A percentile compares a stretch with the other conserved stretches of the same genome.
phyloP scores from a whole-genome alignment of 140 eudicot species.

The Flaveria floridana region DNA sequence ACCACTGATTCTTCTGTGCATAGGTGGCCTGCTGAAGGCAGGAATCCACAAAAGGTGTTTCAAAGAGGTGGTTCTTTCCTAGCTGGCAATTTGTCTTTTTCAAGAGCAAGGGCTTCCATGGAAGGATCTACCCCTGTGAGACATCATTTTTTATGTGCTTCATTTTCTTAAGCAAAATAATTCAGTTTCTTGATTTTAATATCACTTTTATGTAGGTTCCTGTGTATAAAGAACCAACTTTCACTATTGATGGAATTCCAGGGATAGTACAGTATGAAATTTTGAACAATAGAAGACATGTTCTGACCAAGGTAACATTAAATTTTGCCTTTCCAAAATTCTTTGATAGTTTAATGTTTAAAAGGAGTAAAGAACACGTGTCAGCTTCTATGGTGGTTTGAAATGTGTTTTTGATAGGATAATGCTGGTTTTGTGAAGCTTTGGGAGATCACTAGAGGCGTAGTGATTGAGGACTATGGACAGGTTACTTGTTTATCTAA shows the following conservation, averaged over 20 bases:
- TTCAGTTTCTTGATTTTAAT: constrained; percentile 4
- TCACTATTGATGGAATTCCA: constrained; percentile 73
- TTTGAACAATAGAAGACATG: constrained; percentile 83
- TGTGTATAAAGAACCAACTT: constrained; percentile 72
- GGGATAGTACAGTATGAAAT: constrained; percentile 93
- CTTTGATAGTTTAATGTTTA: neutral
- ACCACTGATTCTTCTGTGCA: constrained; percentile 92
- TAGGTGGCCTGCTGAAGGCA: constrained; percentile 91
- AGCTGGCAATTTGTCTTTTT: constrained; percentile 97
- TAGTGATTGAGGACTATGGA: constrained; percentile 76
- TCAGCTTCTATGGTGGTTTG: neutral
- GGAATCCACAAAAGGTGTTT: constrained; percentile 72
- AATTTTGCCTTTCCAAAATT: neutral
- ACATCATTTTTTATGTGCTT: neutral
- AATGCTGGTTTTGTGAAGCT: constrained; percentile 84
- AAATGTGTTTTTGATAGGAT: constrained; percentile 52
- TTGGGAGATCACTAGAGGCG: constrained; percentile 96
- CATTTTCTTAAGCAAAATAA: neutral
- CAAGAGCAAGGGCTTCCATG: constrained; percentile 89
- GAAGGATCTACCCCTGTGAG: constrained; percentile 98
- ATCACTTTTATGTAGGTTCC: constrained; percentile 63
- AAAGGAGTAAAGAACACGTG: neutral
- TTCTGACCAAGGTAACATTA: constrained; percentile 73
- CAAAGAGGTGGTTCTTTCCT: constrained; percentile 92
- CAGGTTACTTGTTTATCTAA: constrained; percentile 44